Base-by-base conservation (phyloP, 495 filamentous ascomycete species). In the Oleoguttula mirabilis region DNA sequence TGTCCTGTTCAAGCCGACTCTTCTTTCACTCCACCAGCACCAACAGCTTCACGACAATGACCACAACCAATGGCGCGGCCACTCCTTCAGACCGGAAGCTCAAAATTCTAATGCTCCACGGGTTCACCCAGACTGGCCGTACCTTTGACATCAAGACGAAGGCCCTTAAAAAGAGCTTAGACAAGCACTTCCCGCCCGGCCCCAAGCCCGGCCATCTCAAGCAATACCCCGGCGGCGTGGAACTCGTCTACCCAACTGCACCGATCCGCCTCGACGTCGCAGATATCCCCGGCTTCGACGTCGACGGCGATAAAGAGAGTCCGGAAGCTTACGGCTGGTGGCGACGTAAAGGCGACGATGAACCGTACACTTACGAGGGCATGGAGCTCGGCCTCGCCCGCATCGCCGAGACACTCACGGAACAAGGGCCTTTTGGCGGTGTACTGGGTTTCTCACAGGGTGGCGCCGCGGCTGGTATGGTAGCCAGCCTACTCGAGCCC, bases 51-150 rank as follows among this genome's bases (percentile, higher is more conserved):
- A n/a, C n/a, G n/a, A n/a, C n/a, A n/a, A 49, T 48, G 45, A 21
- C 45, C 21, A 32, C 17, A 7, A 34, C 45, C 30, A 48, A 48
- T 34, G 44, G 32, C 27, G 10, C 14, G 1, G 7, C 21, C 2
- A 4, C 32, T 22, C 25, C 36, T 7, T 35, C 32, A 22, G 27
- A 11, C 44, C 43, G 32, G 10, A 51, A 47, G 16, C 51, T 66
- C 42, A 56, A 56, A 30, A 56, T 66, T 38, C 61, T 70, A 32
- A 67, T 70, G 60, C 65, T 70, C 20, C 69, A 67, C 52, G 77
- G 88, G 62, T 96, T 81, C 75, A 94, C 88, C 1, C 90, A 96
- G 70, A 88, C 85, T 22, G 86, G 88, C 23, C 58, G 76, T 1
- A 65, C 84, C 56, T 96, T 95, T 76, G 78, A 76, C 64, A 73